phyloP scores from a whole-genome alignment of 116 monocot species.

The Dioscorea cayenensis region DNA sequence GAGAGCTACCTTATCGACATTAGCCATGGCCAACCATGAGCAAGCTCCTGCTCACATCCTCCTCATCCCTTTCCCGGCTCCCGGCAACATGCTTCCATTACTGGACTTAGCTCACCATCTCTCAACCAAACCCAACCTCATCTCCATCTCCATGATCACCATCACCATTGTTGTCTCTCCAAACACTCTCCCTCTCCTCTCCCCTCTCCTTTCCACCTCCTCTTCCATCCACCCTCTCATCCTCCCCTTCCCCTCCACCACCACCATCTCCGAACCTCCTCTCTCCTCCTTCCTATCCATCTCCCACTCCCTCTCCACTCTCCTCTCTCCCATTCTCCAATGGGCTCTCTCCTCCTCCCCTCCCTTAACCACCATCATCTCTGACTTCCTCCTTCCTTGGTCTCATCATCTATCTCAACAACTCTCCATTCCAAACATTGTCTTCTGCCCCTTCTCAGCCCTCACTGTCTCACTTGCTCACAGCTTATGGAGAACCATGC shows the following conservation, averaged over 20 bases:
- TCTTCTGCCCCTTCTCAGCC: conserved; percentile 3
- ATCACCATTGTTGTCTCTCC: conserved; percentile 1
- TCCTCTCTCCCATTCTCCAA: not conserved
- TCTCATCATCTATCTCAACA: not conserved
- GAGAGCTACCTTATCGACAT: too few species aligned
- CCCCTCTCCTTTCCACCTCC: not conserved
- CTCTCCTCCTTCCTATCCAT: not conserved
- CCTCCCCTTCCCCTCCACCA: not conserved
- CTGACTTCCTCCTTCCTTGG: conserved; percentile 7
- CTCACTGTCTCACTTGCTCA: not conserved
- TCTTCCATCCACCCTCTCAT: not conserved
- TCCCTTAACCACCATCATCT: not conserved
- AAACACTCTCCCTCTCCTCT: conserved; percentile 7
- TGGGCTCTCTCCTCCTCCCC: not conserved
- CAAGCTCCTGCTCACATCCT: conserved; percentile 3
- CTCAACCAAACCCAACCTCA: not conserved
- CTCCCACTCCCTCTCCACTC: not conserved
- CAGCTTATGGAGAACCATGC: conserved; percentile 1
- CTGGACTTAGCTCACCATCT: conserved; percentile 6
- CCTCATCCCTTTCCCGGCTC: conserved; percentile 1
- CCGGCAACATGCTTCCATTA: conserved; percentile 5
- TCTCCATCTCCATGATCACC: not conserved
- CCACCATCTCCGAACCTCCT: not conserved
- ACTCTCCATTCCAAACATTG: conserved; percentile 1
- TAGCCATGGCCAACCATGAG: too few species aligned